A percentile compares a stretch with the other conserved stretches of the same genome.
phyloP scores from a whole-genome alignment of 1,284 basidiomycete species.

The Retiboletus flavoniger region DNA sequence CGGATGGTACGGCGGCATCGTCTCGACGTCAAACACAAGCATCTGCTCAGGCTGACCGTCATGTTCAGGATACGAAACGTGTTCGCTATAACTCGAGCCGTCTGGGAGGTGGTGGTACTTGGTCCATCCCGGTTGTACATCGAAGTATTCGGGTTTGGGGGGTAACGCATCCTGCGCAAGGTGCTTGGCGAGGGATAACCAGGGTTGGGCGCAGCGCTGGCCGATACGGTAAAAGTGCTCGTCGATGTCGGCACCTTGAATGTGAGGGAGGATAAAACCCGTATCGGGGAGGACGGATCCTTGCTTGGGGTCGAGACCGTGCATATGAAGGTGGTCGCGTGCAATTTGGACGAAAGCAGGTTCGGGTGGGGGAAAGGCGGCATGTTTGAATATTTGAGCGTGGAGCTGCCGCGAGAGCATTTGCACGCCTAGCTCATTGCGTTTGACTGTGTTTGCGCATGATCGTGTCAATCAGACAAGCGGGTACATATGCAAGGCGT shows the following conservation, averaged over 20 bases:
- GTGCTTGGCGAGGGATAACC: constrained; percentile 70
- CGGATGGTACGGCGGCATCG: constrained; percentile 79
- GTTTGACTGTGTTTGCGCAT: constrained; percentile 46
- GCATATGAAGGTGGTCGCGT: constrained; percentile 72
- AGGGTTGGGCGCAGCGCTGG: constrained; percentile 71
- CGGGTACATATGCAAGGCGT: neutral
- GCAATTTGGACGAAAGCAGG: constrained; percentile 71
- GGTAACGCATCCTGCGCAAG: constrained; percentile 61
- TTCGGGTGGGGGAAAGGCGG: constrained; percentile 63
- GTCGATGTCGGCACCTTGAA: constrained; percentile 82
- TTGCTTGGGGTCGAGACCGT: constrained; percentile 78
- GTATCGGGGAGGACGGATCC: constrained; percentile 80
- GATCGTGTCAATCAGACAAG: neutral
- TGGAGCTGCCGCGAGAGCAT: constrained; percentile 82
- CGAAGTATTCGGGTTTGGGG: constrained; percentile 64
- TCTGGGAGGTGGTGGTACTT: constrained; percentile 71
- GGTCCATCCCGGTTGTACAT: constrained; percentile 85
- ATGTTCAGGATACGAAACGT: constrained; percentile 60
- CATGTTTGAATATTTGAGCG: constrained; percentile 79
- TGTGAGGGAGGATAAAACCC: constrained; percentile 77
- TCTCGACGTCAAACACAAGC: constrained; percentile 94
- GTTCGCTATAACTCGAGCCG: constrained; percentile 65
- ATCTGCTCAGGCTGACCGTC: constrained; percentile 65
- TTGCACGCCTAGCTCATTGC: constrained; percentile 91
- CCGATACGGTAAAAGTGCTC: constrained; percentile 92